A percentile compares a stretch with the other conserved stretches of the same genome.
phyloP scores from a whole-genome alignment of 768 basidiomycete species.

The Mycena rebaudengoi region DNA sequence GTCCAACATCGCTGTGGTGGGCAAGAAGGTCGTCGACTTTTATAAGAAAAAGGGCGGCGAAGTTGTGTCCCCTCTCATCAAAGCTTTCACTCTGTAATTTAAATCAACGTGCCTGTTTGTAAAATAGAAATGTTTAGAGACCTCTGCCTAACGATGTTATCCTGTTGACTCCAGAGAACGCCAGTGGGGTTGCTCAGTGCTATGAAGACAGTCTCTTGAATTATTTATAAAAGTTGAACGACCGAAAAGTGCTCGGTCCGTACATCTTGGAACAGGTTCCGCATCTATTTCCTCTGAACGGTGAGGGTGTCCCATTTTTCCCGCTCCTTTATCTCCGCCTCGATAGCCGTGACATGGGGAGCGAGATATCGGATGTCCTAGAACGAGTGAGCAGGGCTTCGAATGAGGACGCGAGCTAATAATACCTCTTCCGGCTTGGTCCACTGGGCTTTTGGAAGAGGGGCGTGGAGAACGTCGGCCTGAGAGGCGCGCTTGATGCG shows the following conservation, averaged over 20 bases:
- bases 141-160: too few species aligned
- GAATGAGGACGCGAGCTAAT: slow-evolving; percentile 3
- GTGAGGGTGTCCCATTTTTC: slow-evolving; percentile 80
- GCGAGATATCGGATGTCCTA: slow-evolving; percentile 93
- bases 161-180: too few species aligned
- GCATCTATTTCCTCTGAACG: slow-evolving; percentile 66
- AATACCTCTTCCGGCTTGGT: slow-evolving; percentile 77
- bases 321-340: slow-evolving; percentile 81
- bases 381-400: not conserved
- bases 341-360: slow-evolving; percentile 77
- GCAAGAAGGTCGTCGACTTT: slow-evolving; percentile 88
- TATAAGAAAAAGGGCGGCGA: slow-evolving; percentile 82
- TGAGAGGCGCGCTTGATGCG: slow-evolving; percentile 89
- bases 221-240: too few species aligned
- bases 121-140: slow-evolving; percentile 24
- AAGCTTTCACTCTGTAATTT: slow-evolving; percentile 61
- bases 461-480: slow-evolving; percentile 77
- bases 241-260: too few species aligned
- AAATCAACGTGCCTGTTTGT: slow-evolving; percentile 15
- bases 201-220: too few species aligned
- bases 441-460: slow-evolving; percentile 87
- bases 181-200: too few species aligned
- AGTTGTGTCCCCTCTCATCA: slow-evolving; percentile 78
- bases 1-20: slow-evolving; percentile 77
- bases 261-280: too few species aligned